Evolutionary conservation across 768 basidiomycete genomes (phyloP).

Genomic region (Amyloporia xantha): DNA sequence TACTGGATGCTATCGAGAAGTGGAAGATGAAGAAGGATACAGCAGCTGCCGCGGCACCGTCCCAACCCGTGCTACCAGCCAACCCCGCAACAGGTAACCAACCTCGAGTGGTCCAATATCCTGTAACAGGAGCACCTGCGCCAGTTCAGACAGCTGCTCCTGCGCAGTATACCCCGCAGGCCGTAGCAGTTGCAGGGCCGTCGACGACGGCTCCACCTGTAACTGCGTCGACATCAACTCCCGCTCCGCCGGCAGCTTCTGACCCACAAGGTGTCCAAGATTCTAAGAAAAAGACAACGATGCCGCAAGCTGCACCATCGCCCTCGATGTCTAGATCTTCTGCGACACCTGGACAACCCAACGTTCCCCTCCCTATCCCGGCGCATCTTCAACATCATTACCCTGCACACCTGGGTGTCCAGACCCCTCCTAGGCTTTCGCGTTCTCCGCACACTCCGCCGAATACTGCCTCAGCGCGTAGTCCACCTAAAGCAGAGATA

Average conservation of each 20-base stretch:
- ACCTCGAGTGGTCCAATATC: no score
- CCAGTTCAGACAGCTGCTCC: background rate
- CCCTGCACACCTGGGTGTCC: slow-evolving; percentile 7
- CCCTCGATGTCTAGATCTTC: slow-evolving; percentile 12
- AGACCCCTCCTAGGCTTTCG: slow-evolving; percentile 10
- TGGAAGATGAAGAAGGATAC: slow-evolving; percentile 6
- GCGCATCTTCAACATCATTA: slow-evolving; percentile 18
- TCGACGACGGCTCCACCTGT: background rate
- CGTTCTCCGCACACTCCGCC: slow-evolving; percentile 13
- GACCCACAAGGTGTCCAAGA: slow-evolving; percentile 5
- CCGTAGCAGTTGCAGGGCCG: background rate
- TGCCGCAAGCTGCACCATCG: slow-evolving; percentile 4
- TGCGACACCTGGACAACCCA: slow-evolving; percentile 16
- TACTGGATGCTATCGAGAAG: slow-evolving; percentile 44
- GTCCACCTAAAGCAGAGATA: background rate
- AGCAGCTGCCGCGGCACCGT: background rate
- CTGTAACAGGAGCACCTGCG: background rate
- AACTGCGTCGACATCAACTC: background rate
- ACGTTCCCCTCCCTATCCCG: slow-evolving; percentile 17
- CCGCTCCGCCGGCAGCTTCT: slow-evolving; percentile 5
- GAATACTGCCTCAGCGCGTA: slow-evolving; percentile 8
- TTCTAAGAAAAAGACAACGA: slow-evolving; percentile 9
- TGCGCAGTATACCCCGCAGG: background rate
- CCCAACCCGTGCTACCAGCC: slow-evolving; percentile 1
- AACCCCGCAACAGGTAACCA: no score